Conservation (phyloP, 345 rosid genomes). For the Clausena lansium region DNA sequence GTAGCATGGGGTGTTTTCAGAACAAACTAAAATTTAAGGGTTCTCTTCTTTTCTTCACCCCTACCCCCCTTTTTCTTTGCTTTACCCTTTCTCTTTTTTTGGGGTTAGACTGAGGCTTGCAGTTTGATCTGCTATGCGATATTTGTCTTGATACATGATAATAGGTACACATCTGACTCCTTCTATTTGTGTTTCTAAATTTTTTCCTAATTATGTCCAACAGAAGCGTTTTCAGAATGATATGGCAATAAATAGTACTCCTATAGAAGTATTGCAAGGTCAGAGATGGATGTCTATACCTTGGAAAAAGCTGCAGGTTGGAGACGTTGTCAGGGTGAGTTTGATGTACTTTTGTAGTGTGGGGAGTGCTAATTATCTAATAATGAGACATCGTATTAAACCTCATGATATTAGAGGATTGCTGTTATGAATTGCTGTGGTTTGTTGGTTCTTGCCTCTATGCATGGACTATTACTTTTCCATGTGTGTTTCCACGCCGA, state of each 20-base stretch:
- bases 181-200: constrained; percentile 7
- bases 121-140: background rate
- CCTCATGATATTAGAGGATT: background rate
- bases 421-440: background rate
- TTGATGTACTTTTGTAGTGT: constrained; percentile 1
- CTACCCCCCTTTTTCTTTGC: background rate
- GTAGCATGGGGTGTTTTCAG: constrained; percentile 9
- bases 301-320: constrained; percentile 97
- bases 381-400: background rate
- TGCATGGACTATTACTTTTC: background rate
- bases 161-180: constrained; percentile 19
- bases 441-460: background rate
- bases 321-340: constrained; percentile 92
- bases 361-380: background rate
- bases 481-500: background rate
- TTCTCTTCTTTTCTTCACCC: background rate
- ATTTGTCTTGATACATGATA: background rate
- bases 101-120: constrained; percentile 6
- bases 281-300: constrained; percentile 74
- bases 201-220: constrained; percentile 28
- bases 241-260: constrained; percentile 80
- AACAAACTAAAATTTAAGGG: background rate
- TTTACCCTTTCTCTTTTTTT: background rate
- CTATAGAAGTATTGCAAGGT: constrained; percentile 78
- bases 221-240: constrained; percentile 99